Evolutionary conservation across 1,284 basidiomycete genomes (phyloP).

Genomic region (Cutaneotrichosporon cutaneum): DNA sequence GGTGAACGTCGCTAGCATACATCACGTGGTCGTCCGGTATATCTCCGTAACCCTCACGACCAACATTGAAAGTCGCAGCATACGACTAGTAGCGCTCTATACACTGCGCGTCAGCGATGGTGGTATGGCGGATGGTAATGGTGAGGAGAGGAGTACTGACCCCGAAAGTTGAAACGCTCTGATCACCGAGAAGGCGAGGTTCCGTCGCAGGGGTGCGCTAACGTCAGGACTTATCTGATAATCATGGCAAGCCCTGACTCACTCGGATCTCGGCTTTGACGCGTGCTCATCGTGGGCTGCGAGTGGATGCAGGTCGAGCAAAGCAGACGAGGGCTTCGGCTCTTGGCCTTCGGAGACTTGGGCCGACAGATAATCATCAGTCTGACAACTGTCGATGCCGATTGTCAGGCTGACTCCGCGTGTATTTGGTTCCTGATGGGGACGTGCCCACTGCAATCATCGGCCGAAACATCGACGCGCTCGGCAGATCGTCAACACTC

Average conservation of each 20-base stretch:
- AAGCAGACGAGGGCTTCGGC: not conserved
- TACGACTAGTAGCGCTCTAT: too few species aligned
- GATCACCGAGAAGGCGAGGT: not conserved
- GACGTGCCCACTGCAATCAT: not conserved
- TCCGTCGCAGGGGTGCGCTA: not conserved
- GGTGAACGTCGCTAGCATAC: too few species aligned
- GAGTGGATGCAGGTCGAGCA: not conserved
- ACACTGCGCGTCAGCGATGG: too few species aligned
- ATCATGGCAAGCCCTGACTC: not conserved
- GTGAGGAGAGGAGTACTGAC: too few species aligned
- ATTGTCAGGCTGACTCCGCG: not conserved
- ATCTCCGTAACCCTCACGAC: too few species aligned
- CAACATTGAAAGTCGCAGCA: too few species aligned
- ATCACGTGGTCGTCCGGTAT: too few species aligned
- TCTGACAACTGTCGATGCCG: not conserved
- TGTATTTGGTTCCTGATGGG: constrained; percentile 1
- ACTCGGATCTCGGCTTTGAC: not conserved
- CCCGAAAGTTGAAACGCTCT: too few species aligned
- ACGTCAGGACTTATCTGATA: not conserved
- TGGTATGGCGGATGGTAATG: too few species aligned
- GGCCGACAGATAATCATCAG: not conserved
- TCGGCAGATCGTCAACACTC: not conserved
- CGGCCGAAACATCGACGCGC: not conserved
- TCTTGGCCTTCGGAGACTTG: not conserved
- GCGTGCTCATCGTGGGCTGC: not conserved